phyloP scores from a whole-genome alignment of 2,329 filamentous ascomycete species.

The Phialocephala sp. region DNA sequence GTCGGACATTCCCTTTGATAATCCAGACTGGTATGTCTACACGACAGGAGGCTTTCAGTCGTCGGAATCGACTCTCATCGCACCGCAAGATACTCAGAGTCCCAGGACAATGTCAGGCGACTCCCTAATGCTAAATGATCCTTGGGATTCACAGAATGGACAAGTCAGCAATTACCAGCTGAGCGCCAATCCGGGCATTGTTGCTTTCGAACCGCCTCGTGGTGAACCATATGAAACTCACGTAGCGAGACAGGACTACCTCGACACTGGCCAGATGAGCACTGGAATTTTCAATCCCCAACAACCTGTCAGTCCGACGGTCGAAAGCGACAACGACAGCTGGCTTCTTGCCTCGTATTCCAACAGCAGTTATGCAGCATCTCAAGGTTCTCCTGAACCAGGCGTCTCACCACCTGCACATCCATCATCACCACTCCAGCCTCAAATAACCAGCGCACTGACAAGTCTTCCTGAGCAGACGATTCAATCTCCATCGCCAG shows the following conservation, averaged over 20 bases:
- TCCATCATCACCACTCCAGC: constrained; percentile 18
- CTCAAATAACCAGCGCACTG: background rate
- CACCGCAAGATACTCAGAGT: constrained; percentile 23
- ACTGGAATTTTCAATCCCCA: constrained; percentile 36
- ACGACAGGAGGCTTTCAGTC: constrained; percentile 21
- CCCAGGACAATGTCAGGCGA: constrained; percentile 7
- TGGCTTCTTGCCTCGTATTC: constrained; percentile 34
- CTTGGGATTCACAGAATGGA: constrained; percentile 36
- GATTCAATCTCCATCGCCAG: constrained; percentile 19
- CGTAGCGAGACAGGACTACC: constrained; percentile 74
- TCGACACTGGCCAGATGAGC: constrained; percentile 48
- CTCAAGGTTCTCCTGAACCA: constrained; percentile 32
- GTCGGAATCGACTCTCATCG: constrained; percentile 19
- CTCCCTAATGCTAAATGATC: constrained; percentile 21
- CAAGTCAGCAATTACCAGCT: constrained; percentile 27
- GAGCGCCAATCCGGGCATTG: constrained; percentile 24
- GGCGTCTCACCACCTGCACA: constrained; percentile 24
- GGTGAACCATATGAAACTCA: constrained; percentile 66
- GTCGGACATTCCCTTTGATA: constrained; percentile 27
- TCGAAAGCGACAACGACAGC: constrained; percentile 31
- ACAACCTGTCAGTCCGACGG: constrained; percentile 28
- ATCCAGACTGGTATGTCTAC: constrained; percentile 20
- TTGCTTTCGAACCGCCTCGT: constrained; percentile 58
- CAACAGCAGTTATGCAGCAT: constrained; percentile 25
- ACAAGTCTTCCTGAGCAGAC: background rate